Conservation (phyloP, 2,329 filamentous ascomycete genomes). For the Aspergillus neotritici region DNA sequence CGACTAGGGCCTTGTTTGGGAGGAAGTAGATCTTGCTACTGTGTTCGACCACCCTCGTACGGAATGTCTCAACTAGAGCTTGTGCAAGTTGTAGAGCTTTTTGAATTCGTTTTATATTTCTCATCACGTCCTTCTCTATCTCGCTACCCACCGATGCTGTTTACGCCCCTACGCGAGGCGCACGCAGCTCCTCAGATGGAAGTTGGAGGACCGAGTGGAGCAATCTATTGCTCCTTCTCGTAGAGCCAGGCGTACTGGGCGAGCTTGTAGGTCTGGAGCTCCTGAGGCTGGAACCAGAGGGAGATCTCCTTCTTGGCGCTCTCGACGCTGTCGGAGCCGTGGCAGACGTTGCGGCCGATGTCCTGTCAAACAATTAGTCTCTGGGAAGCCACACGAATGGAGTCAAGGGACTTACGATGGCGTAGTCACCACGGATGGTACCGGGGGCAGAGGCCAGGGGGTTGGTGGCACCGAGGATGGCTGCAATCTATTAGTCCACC, state of each 20-base stretch:
- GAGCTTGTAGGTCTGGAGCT: slow-evolving; percentile 79
- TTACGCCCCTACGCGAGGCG: slow-evolving; percentile 7
- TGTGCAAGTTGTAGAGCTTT: not conserved
- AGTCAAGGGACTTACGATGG: slow-evolving; percentile 53
- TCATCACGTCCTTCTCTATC: slow-evolving; percentile 7
- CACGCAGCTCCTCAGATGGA: slow-evolving; percentile 12
- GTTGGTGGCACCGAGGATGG: slow-evolving; percentile 98
- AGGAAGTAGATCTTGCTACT: slow-evolving; percentile 16
- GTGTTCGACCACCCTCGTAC: not conserved
- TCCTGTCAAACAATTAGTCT: slow-evolving; percentile 42
- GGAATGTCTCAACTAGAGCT: not conserved
- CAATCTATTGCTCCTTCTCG: slow-evolving; percentile 63
- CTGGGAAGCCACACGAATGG: not conserved
- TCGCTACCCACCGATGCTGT: slow-evolving; percentile 5
- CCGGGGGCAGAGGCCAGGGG: slow-evolving; percentile 87
- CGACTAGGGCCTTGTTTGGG: slow-evolving; percentile 36
- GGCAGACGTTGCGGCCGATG: slow-evolving; percentile 97
- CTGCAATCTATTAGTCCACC: slow-evolving; percentile 36
- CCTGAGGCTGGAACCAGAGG: slow-evolving; percentile 91
- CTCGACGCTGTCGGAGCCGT: slow-evolving; percentile 98
- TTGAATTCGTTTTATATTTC: slow-evolving; percentile 12
- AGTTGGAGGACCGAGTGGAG: slow-evolving; percentile 16
- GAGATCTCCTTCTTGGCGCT: slow-evolving; percentile 99
- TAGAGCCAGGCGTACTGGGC: slow-evolving; percentile 91
- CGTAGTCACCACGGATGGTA: slow-evolving; percentile 94